Base-by-base conservation (phyloP, 1,284 basidiomycete genomes). In the Pterulicium gracile region DNA sequence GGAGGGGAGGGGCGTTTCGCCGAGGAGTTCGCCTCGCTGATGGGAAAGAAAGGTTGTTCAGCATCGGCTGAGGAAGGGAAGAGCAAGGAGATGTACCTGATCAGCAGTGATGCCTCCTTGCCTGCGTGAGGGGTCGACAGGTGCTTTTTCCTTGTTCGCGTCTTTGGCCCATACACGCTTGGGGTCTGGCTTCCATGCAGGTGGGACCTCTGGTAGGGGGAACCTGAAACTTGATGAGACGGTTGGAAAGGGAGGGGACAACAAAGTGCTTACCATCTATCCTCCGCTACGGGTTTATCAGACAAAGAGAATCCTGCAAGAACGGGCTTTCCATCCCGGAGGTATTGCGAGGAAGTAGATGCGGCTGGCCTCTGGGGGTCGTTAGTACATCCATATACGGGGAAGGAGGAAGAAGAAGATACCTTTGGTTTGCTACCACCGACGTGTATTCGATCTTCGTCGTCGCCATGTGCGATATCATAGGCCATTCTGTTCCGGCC, bases 141-240 rank as follows among this genome's bases (percentile, higher is more conserved):
- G 57, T 4, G 65, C 55, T 47, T 77, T 75, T 51, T 79, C 77
- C 57, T 75, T 71, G 48, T 69, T 62, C 53, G 66, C 59, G 52
- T 68, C 63, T 50, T 64, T 55, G 54, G 76, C 72, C 91, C 90
- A 96, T 0, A 97, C 74, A 20, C 76, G 66, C 17, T 67, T 70
- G 1, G 95, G 95, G 57, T 93, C 73, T 0, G 95, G 88, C 51
- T 68, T 75, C 95, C 95, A 98, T 14, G 76, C 84, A 47, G 73
- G 59, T 1, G 93, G 91, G 34, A 94, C 67, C 5, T 88, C 79
- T 0, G 88, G 85, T 20, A 88, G 62, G 1, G 81, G 78, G 58
- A 88, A 93, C 82, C 89, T 91, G 45, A 21, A 48, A 43, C 48
- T 24, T 36, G 48, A 21, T 21, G 39, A 44, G 19, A 42, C 10